Base-by-base conservation (phyloP, 1,139 yeast species). In the Suhomyces bribrorum region DNA sequence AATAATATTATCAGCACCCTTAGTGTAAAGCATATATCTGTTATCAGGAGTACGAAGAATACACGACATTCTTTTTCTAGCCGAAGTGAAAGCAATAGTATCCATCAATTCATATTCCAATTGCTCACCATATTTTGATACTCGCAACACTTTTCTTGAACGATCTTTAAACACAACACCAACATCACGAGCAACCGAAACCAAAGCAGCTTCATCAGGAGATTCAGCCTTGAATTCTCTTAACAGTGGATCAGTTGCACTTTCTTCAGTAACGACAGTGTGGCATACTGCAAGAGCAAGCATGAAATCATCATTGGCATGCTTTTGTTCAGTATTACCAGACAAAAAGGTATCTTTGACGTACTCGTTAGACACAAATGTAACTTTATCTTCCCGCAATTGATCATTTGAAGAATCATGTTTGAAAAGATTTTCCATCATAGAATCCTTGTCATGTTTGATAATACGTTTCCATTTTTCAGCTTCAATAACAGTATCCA, bases 171-270 rank as follows among this genome's bases (percentile, higher is more conserved):
- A 86, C 7, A 86, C 81, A 59, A 85, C 85, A 4, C 98, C 98
- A 54, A 88, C 69, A 59, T 92, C 97, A 53, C 96, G 77, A 0
- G 98, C 97, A 18, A 95, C 92, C 7, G 86, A 78, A 4, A 92
- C 98, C 43, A 92, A 76, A 0, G 98, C 97, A 28, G 96, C 94
- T 63, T 92, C 98, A 66, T 92, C 98, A 1, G 98, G 98, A n/a
- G 96, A 86, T 62, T 92, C 97, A 0, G 98, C 97, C 57, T 89
- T 87, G 57, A 87, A 79, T 33, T 66, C 70, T 37, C 69, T 54
- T 36, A 83, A 62, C 31, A 67, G 71, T 0, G 79, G 81, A 17
- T 86, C 85, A 32, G 71, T 68, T 9, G 70, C 71, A 42, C 77
- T 78, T 40, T 75, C 70, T 50, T 86, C 97, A 9, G 95, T 85